Base-by-base conservation (phyloP, 2,329 filamentous ascomycete species). In the Talaromyces pinophilus region DNA sequence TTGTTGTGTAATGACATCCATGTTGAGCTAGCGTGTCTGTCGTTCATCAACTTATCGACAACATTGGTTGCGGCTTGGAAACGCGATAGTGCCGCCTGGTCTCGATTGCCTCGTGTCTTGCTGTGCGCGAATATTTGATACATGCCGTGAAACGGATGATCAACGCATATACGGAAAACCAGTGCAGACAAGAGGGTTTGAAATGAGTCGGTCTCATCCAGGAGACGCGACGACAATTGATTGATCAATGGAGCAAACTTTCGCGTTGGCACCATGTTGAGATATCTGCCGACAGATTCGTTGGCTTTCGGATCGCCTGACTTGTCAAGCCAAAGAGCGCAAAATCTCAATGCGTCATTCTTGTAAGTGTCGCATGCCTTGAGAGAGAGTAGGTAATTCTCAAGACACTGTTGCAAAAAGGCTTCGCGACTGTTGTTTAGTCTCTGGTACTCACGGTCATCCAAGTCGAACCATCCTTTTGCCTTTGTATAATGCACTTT, bases 131-230 rank as follows among this genome's bases (percentile, higher is more conserved):
- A 97, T 50, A 99, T 92, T 72, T 98, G 93, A 76, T 99, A 96
- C 88, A 98, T 94, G 59, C 93, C 93, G 75, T 99, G 96, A 76
- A 93, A 97, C 0, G 95, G 96, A 78, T 99, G 95, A 66, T 99
- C 93, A 11, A 86, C 84, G 74, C 94, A 98, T 64, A 99, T 97
- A 8, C 88, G 89, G 73, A 88, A 87, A 3, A 98, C 88, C 19
- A 99, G 81, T 1, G 84, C 82, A 62, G 88, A 86, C 1, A 99
- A 82, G 1, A 94, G 83, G 48, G 82, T 84, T 73, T 99, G 95
- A 73, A 99, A 99, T 0, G 82, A 75, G 17, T 84, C 85, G 1
- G 84, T 79, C 38, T 89, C 85, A 68, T 91, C 87, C 68, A 96
- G 88, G 5, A 99, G 82, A 7, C 95, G 89, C n/a, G 96, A 99